Conservation (phyloP, 805 yeast species). For the Wickerhamiella galacta region DNA sequence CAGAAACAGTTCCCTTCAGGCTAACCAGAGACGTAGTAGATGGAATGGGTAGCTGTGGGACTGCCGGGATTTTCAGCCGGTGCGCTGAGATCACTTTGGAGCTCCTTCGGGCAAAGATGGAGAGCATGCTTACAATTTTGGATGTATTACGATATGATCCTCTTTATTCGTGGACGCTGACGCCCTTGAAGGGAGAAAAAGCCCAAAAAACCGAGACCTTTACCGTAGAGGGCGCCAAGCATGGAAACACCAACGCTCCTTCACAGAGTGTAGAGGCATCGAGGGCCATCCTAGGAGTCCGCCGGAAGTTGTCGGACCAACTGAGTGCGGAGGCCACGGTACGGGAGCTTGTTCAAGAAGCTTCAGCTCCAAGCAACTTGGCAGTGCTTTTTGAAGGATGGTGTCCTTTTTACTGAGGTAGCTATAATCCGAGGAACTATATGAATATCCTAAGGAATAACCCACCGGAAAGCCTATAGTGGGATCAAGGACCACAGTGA, state of each 20-base stretch:
- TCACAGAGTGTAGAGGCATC: constrained; percentile 44
- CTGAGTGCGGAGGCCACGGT: constrained; percentile 74
- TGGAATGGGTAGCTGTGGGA: constrained; percentile 82
- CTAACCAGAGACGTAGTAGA: constrained; percentile 80
- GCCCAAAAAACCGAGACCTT: not conserved
- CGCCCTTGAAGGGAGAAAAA: constrained; percentile 40
- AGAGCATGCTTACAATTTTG: constrained; percentile 60
- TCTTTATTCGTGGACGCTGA: constrained; percentile 74
- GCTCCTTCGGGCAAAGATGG: constrained; percentile 47
- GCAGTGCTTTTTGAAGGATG: constrained; percentile 48
- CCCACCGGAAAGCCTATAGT: no score
- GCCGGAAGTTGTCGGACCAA: constrained; percentile 52
- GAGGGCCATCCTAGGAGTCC: constrained; percentile 57
- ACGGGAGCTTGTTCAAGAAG: constrained; percentile 62
- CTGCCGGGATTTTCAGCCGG: constrained; percentile 55
- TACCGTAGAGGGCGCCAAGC: constrained; percentile 5
- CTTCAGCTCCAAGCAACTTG: constrained; percentile 48
- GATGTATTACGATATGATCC: constrained; percentile 89
- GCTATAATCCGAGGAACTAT: no score
- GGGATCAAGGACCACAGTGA: no score
- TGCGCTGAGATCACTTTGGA: constrained; percentile 59
- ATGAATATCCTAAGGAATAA: no score
- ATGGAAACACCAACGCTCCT: constrained; percentile 6
- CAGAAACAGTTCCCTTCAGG: constrained; percentile 89
- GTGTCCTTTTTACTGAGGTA: constrained; percentile 23